Evolutionary conservation across 495 filamentous ascomycete genomes (phyloP), one percentile per base, ranked within the genome.

Genomic region (Lepidopterella palustris): DNA sequence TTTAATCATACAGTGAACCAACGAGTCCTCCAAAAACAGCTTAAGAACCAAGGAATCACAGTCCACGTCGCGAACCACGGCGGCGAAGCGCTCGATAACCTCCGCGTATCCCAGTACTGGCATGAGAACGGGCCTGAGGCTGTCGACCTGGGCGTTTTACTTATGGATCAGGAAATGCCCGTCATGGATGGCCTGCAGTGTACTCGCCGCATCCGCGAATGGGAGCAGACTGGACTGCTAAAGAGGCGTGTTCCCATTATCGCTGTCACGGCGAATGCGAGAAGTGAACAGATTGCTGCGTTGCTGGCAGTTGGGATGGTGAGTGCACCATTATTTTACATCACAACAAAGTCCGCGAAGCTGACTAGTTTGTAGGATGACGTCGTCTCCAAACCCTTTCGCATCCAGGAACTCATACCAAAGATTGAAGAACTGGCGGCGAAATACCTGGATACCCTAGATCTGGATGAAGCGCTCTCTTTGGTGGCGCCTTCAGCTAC

Each of bases 131-230:
- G 66, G 55, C 66, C 62, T 55, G 76, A 71, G 55, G 68, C 64
- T 53, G 27, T 77, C 28, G 66, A 76, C 49, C 70, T 89, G 9
- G 80, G 81, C 50, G 80, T 90, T 45, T 82, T 91, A 20, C 73
- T 91, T 3, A 90, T 90, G 86, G 89, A 92, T 65, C 84, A 89
- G 52, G 88, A 91, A 66, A 92, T 92, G 89, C 89, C 89, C 0
- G 73, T 91, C 13, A 90, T 90, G 83, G 84, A 92, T 68, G 89
- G 89, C 9, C 79, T 86, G 24, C 82, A 82, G 20, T 87, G 87
- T 57, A 84, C 87, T 18, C 72, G 75, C 31, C 76, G 77, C 47
- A 89, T 95, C 55, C 79, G 89, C 3, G 76, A 81, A 63, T 72
- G 86, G 53, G 84, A 89, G 26, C 54, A 70, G 59, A 59, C 52